These are phyloP conservation scores for Prunus dulcis DNA, from an alignment of 306 rosid genomes.

Conservation along the genomic window DNA sequence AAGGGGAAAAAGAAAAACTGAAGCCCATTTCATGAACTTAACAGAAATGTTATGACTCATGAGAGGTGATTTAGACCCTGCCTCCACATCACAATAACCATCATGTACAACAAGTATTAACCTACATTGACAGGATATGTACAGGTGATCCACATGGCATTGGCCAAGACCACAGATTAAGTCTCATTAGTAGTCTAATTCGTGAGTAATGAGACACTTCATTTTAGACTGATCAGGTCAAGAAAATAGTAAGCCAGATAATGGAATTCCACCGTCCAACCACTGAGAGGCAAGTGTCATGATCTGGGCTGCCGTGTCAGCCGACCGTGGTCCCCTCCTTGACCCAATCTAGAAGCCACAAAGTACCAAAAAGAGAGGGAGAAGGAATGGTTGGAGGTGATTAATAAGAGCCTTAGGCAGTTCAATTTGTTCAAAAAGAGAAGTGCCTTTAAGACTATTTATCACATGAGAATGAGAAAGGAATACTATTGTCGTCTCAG, in stretches of 20 bases:
- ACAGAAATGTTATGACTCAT: too few relatives aligned
- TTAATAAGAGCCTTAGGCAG: neutral
- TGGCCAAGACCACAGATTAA: neutral
- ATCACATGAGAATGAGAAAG: conserved; percentile 2
- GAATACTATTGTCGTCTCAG: neutral
- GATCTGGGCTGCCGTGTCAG: conserved; percentile 22
- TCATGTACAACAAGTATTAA: too few relatives aligned
- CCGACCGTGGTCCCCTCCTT: conserved; percentile 13
- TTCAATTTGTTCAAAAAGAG: neutral
- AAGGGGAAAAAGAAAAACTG: too few relatives aligned
- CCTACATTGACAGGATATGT: too few relatives aligned
- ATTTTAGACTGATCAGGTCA: neutral
- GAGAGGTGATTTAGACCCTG: too few relatives aligned
- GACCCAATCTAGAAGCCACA: conserved; percentile 14
- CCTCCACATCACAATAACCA: too few relatives aligned
- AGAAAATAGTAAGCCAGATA: neutral
- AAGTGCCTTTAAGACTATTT: neutral
- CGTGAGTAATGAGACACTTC: neutral
- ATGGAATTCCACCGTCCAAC: conserved; percentile 38
- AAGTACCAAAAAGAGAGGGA: neutral
- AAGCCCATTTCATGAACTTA: too few relatives aligned
- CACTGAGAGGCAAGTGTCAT: conserved; percentile 24
- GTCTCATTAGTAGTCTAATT: neutral
- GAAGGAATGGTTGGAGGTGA: conserved; percentile 14
- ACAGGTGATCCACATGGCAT: too few relatives aligned